Base-by-base conservation (phyloP, 2,329 filamentous ascomycete genomes). In the Colletotrichum gigasporum region DNA sequence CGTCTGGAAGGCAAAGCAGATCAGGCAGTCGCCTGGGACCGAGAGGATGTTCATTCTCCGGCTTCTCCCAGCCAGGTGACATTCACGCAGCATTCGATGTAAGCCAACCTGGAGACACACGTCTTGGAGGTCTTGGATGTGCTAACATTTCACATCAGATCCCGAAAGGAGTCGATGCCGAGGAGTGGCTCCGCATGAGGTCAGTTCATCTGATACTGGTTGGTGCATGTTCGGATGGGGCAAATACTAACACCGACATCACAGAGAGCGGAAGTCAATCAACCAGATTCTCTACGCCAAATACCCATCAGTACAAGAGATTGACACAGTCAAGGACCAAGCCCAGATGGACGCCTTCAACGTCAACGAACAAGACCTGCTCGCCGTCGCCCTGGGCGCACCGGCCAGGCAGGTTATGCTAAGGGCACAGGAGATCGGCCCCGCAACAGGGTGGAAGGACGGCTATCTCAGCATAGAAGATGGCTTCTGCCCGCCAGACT, bases 351-450 rank as follows among this genome's bases (percentile, higher is more conserved):
- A 86, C 68, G 72, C 75, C 10, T 76, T 86, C 24, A 83, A 81
- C 42, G 79, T 78, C 4, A 75, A 75, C 54, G 83, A 85, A 54
- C 77, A 82, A 32, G 82, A 85, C 48, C 71, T 86, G 3, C 76
- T 86, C 1, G 83, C 83, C 12, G 77, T 84, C 5, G 83, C 84
- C 2, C 77, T 86, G 4, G 83, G 84, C 2, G 83, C 84, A 1
- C 84, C 84, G 2, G 84, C 83, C 16, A 78, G 84, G 12, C 83
- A 85, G 68, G 83, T 87, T 3, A 81, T 86, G 64, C 70, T 83
- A 16, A 74, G 83, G 44, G 84, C 83, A 7, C 82, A 86, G 67
- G 80, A 85, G 42, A 80, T 86, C 7, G 83, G 83, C 0, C 74
- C 79, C 0, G 70, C 71, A 28, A 85, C 81, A 0, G 84, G 84